Percentiles rank a stretch among this genome's conserved stretches.
Evolutionary conservation across 176 grass and related monocot genomes (phyloP).

Genomic region (Cenchrus purpureus): DNA sequence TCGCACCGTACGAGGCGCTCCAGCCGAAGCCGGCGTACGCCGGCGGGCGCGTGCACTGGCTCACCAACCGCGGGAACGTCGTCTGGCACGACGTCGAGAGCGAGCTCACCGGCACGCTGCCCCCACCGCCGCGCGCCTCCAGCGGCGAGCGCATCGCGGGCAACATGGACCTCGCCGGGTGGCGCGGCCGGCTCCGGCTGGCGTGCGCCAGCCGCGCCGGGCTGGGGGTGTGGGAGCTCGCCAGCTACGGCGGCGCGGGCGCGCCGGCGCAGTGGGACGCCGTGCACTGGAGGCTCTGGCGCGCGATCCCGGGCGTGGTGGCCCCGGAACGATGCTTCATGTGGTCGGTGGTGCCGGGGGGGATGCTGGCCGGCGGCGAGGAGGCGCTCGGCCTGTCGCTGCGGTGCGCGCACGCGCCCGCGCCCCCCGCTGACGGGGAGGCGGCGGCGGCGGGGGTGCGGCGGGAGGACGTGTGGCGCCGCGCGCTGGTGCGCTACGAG

Average conservation of each 20-base stretch:
- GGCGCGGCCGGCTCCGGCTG: slow-evolving; percentile 8
- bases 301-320: neutral
- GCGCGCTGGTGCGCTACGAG: neutral
- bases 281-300: neutral
- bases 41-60: slow-evolving; percentile 15
- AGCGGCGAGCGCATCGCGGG: neutral
- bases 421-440: neutral
- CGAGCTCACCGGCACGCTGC: neutral
- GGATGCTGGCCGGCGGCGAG: neutral
- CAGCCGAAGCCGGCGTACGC: neutral
- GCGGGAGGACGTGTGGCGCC: neutral
- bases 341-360: slow-evolving; percentile 34
- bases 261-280: slow-evolving; percentile 9
- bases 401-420: neutral
- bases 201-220: neutral
- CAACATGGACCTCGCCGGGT: neutral
- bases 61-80: neutral
- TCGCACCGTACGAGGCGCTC: neutral
- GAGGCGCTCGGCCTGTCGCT: slow-evolving; percentile 7
- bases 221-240: slow-evolving; percentile 20
- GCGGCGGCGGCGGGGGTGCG: too few species aligned
- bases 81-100: slow-evolving; percentile 2
- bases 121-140: neutral
- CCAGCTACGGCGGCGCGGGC: neutral
- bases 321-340: neutral